A percentile compares a stretch with the other conserved stretches of the same genome.
Evolutionary conservation across 140 eudicot genomes (phyloP).

Genomic region (Anethum foeniculum): DNA sequence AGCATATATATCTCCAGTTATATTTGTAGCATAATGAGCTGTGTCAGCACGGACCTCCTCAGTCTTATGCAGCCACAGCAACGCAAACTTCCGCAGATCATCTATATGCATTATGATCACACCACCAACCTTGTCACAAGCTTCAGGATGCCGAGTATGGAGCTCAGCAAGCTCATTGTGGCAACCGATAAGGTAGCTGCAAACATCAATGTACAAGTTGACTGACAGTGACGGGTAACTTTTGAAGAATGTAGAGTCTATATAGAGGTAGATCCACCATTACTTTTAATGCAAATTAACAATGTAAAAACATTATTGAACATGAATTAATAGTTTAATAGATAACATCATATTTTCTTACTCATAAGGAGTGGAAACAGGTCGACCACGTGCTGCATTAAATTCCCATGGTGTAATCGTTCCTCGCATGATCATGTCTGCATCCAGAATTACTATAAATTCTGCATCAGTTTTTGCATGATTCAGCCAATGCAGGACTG

Average conservation of each 20-base stretch:
- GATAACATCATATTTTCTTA: conserved; percentile 25
- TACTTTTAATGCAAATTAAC: not conserved
- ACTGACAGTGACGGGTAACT: not conserved
- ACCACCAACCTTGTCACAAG: conserved; percentile 95
- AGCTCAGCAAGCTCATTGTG: conserved; percentile 81
- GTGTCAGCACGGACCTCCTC: conserved; percentile 93
- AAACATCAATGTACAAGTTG: not conserved
- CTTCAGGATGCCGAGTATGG: conserved; percentile 88
- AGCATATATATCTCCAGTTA: conserved; percentile 85
- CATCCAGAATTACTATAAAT: conserved; percentile 78
- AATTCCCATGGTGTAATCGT: conserved; percentile 97
- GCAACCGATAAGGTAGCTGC: conserved; percentile 95
- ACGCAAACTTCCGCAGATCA: conserved; percentile 74
- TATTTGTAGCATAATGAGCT: conserved; percentile 66
- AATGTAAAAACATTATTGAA: not conserved
- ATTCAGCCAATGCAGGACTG: conserved; percentile 86
- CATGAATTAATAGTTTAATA: not conserved
- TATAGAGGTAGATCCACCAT: not conserved
- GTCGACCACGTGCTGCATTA: conserved; percentile 72
- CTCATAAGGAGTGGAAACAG: conserved; percentile 97
- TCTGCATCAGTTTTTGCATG: conserved; percentile 83
- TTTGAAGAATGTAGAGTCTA: not conserved
- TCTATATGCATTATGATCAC: conserved; percentile 86
- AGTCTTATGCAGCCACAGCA: conserved; percentile 86
- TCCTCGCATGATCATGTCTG: conserved; percentile 97